Percentiles rank a stretch among this genome's conserved stretches.
Conservation (phyloP, 2,329 filamentous ascomycete species). For the Botrytis galanthina region DNA sequence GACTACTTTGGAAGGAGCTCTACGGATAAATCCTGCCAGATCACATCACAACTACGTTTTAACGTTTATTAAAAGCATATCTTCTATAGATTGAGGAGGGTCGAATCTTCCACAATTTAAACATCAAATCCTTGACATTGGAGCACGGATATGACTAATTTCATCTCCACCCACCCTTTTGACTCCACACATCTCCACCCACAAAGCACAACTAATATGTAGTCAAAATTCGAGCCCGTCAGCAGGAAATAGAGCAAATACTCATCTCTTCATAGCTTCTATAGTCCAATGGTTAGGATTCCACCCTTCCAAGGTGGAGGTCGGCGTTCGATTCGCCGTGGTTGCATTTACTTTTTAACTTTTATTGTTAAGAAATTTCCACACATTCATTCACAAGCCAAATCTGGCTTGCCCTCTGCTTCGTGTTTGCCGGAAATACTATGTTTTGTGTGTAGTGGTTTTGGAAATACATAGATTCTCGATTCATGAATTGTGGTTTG, state of each 20-base stretch:
- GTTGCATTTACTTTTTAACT: not conserved
- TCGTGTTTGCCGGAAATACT: not conserved
- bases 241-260: accelerated
- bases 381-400: not conserved
- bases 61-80: not conserved
- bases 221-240: accelerated
- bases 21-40: not conserved
- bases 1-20: not conserved
- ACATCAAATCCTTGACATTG: not conserved
- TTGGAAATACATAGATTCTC: not conserved
- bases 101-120: not conserved
- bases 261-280: not conserved
- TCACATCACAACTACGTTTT: not conserved
- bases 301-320: constrained; percentile 18
- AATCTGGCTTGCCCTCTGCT: accelerated
- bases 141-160: not conserved
- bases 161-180: not conserved
- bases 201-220: not conserved
- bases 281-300: constrained; percentile 14
- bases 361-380: not conserved
- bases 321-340: constrained; percentile 16
- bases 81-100: no score
- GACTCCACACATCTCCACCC: not conserved
- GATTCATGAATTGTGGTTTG: not conserved
- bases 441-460: not conserved